A percentile compares a stretch with the other conserved stretches of the same genome.
Conservation (phyloP, 495 filamentous ascomycete genomes). For the Hypoxylon crocopeplum region DNA sequence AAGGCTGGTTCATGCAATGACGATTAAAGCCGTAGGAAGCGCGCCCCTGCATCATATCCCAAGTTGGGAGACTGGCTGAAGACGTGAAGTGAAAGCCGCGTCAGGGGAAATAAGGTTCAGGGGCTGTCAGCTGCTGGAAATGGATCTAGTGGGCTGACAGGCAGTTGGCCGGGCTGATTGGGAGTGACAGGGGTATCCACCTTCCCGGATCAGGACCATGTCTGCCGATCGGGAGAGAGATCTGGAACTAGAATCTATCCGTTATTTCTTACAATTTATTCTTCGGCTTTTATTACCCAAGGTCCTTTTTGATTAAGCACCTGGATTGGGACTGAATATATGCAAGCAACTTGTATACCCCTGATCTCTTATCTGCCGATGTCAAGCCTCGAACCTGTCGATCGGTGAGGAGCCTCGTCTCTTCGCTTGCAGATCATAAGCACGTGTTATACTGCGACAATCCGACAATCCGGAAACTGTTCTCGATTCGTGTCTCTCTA, state of each 20-base stretch:
- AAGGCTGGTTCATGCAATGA: not conserved
- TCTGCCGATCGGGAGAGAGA: conserved; percentile 5
- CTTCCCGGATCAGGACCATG: conserved; percentile 1
- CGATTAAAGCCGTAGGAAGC: no score
- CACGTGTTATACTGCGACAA: not conserved
- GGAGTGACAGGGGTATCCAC: conserved; percentile 1
- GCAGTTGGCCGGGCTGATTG: not conserved
- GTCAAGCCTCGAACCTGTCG: conserved; percentile 5
- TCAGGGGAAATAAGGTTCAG: conserved; percentile 1
- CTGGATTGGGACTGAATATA: no score
- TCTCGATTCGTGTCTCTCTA: no score
- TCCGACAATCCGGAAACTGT: no score
- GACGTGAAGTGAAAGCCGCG: not conserved
- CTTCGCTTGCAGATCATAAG: not conserved
- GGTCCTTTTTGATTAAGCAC: no score
- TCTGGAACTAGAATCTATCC: conserved; percentile 15
- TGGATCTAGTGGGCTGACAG: not conserved
- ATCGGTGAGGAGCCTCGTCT: conserved; percentile 30
- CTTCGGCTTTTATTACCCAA: no score
- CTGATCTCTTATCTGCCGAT: not conserved
- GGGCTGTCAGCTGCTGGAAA: no score
- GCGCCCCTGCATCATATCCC: not conserved
- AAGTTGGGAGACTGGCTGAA: not conserved
- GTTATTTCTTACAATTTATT: no score
- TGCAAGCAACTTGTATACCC: not conserved